phyloP scores from a whole-genome alignment of 768 basidiomycete genomes.

The Rhodotorula diobovata region DNA sequence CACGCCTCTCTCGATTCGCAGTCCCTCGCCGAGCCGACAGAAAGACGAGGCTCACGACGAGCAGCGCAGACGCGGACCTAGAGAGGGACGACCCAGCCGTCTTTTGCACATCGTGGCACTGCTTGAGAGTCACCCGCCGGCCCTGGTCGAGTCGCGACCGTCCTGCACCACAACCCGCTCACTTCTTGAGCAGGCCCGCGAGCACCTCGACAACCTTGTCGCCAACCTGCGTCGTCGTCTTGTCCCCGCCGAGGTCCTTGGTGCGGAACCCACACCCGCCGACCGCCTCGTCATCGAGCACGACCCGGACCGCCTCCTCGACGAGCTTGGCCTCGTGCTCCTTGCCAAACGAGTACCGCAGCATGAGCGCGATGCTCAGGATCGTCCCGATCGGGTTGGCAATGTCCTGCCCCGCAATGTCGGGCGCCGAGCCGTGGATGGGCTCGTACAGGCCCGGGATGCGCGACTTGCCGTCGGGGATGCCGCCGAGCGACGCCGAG shows the following conservation, averaged over 20 bases:
- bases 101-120: not conserved
- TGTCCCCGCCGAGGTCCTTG: constrained; percentile 77
- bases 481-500: constrained; percentile 90
- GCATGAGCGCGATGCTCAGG: constrained; percentile 84
- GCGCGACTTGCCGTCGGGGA: constrained; percentile 62
- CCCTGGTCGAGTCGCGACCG: too few relatives aligned
- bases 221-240: constrained; percentile 72
- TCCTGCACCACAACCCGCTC: too few relatives aligned
- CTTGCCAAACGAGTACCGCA: constrained; percentile 88
- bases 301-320: constrained; percentile 84
- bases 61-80: too few relatives aligned
- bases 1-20: too few relatives aligned
- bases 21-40: too few relatives aligned
- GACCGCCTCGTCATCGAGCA: constrained; percentile 63
- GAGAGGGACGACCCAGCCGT: not conserved
- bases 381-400: constrained; percentile 95
- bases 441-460: constrained; percentile 91
- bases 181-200: constrained; percentile 37
- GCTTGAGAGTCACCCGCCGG: not conserved
- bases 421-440: constrained; percentile 67
- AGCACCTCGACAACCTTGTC: constrained; percentile 67
- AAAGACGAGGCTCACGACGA: too few relatives aligned
- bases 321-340: constrained; percentile 78
- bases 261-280: constrained; percentile 79
- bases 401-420: constrained; percentile 88